Evolutionary conservation across 202 grass and related monocot genomes (phyloP).

Genomic region (Elaeis oleifera): DNA sequence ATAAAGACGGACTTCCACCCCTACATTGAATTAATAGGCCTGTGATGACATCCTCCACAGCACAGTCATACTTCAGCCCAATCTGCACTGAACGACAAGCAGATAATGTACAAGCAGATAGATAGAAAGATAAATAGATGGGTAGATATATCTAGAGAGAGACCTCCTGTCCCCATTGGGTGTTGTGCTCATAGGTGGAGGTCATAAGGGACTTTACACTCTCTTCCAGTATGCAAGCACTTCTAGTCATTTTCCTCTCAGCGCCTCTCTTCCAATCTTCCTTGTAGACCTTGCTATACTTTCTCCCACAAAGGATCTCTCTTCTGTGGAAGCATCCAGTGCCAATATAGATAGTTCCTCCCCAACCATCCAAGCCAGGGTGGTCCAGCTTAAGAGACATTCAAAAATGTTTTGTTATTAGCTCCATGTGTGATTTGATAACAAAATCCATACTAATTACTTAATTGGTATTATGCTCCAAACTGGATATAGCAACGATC

Average conservation of each 20-base stretch:
- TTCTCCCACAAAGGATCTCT: slow-evolving; percentile 42
- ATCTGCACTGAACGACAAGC: slow-evolving; percentile 26
- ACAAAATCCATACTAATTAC: no score
- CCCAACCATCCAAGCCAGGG: slow-evolving; percentile 29
- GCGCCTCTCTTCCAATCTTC: slow-evolving; percentile 41
- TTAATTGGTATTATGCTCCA: no score
- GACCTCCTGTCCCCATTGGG: no score
- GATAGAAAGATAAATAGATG: background rate
- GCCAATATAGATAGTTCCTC: slow-evolving; percentile 42
- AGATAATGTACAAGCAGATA: background rate
- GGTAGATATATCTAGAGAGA: slow-evolving; percentile 11
- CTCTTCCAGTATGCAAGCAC: slow-evolving; percentile 25
- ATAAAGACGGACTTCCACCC: slow-evolving; percentile 47
- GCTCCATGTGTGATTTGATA: no score
- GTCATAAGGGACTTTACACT: slow-evolving; percentile 31
- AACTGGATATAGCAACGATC: no score
- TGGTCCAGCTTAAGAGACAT: slow-evolving; percentile 32
- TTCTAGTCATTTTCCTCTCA: slow-evolving; percentile 1
- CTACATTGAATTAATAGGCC: slow-evolving; percentile 55
- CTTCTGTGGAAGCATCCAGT: slow-evolving; percentile 68
- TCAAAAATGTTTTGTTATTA: no score
- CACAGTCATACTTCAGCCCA: slow-evolving; percentile 49
- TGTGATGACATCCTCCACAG: slow-evolving; percentile 62
- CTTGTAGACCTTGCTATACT: slow-evolving; percentile 40
- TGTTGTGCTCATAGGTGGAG: slow-evolving; percentile 33